Evolutionary conservation across 257 asterid genomes (phyloP).

Genomic region (Leonotis leonurus): DNA sequence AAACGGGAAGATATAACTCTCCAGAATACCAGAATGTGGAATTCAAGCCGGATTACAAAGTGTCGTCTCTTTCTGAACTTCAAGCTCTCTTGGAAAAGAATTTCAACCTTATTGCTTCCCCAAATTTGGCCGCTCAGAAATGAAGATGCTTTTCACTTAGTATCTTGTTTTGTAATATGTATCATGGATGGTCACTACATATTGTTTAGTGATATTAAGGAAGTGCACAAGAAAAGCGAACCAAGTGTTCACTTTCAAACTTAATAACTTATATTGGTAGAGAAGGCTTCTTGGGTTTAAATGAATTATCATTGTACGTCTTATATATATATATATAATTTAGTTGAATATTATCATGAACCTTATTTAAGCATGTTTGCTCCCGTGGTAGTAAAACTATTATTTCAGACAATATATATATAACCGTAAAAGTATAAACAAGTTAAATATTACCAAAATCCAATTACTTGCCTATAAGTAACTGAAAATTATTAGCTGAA

Average conservation of each 20-base stretch:
- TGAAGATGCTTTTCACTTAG: neutral
- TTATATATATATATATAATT: too few relatives aligned
- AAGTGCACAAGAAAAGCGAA: constrained; percentile 4
- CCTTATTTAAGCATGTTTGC: neutral
- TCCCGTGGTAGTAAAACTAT: too few relatives aligned
- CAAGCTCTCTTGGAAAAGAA: constrained; percentile 45
- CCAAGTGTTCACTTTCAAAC: neutral
- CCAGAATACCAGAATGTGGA: constrained; percentile 47
- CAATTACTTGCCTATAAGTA: too few relatives aligned
- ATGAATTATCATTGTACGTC: too few relatives aligned
- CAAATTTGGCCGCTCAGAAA: neutral
- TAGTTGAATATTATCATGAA: too few relatives aligned
- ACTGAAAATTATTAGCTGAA: neutral
- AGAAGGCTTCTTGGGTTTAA: neutral
- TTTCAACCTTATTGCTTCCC: constrained; percentile 47
- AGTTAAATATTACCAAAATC: too few relatives aligned
- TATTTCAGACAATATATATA: too few relatives aligned
- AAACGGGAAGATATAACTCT: constrained; percentile 74
- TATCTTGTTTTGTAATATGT: neutral
- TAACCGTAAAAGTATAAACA: too few relatives aligned
- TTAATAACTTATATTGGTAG: neutral
- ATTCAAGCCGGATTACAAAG: constrained; percentile 75
- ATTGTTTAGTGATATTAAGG: neutral
- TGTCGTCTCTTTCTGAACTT: constrained; percentile 64
- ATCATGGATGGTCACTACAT: neutral